A percentile compares a stretch with the other conserved stretches of the same genome.
Evolutionary conservation across 2,329 filamentous ascomycete species (phyloP).

Genomic region (Drechslerella dactyloides): DNA sequence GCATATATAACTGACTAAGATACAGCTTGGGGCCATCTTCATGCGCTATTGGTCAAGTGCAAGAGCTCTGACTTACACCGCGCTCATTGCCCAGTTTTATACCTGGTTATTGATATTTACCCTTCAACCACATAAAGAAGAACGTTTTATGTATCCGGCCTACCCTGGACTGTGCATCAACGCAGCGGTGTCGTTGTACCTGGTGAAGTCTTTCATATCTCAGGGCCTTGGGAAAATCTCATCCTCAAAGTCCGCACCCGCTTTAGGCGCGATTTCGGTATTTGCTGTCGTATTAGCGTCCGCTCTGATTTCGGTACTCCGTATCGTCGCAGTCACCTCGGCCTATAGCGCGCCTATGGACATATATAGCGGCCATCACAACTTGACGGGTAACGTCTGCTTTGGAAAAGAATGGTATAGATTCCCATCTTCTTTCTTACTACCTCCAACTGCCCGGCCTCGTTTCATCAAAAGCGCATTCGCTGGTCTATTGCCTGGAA

Average conservation of each 20-base stretch:
- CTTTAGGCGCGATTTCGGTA: slow-evolving; percentile 7
- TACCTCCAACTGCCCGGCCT: slow-evolving; percentile 80
- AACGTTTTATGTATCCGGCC: slow-evolving; percentile 96
- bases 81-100: slow-evolving; percentile 83
- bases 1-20: neutral
- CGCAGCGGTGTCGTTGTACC: slow-evolving; percentile 73
- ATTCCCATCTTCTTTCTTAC: slow-evolving; percentile 89
- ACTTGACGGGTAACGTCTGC: slow-evolving; percentile 66
- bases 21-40: slow-evolving; percentile 15
- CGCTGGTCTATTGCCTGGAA: slow-evolving; percentile 82
- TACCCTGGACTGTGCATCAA: slow-evolving; percentile 92
- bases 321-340: slow-evolving; percentile 76
- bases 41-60: slow-evolving; percentile 68
- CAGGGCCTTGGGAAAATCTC: neutral
- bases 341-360: slow-evolving; percentile 83
- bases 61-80: neutral
- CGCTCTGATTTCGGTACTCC: slow-evolving; percentile 69
- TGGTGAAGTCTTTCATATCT: slow-evolving; percentile 12
- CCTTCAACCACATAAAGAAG: slow-evolving; percentile 92
- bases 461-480: slow-evolving; percentile 95
- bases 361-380: slow-evolving; percentile 59
- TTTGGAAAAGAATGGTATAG: slow-evolving; percentile 98
- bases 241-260: neutral
- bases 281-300: slow-evolving; percentile 18
- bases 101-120: slow-evolving; percentile 93